phyloP scores from a whole-genome alignment of 345 rosid species.

The Gossypium raimondii region DNA sequence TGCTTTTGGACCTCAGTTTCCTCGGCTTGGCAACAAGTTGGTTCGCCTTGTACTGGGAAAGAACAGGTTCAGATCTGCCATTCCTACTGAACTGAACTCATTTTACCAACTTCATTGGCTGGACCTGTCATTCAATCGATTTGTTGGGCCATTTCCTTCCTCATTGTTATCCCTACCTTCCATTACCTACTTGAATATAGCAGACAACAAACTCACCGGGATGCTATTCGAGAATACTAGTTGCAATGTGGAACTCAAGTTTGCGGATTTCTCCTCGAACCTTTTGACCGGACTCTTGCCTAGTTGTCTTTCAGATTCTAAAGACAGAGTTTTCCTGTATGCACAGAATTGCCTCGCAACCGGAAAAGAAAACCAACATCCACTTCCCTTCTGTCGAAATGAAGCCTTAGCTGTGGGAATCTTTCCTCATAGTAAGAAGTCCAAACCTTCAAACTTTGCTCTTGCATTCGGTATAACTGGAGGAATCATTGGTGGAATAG shows the following conservation, averaged over 20 bases:
- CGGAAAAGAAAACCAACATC: slow-evolving; percentile 53
- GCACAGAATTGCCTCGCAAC: slow-evolving; percentile 61
- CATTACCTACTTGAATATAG: slow-evolving; percentile 53
- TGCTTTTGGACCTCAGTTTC: slow-evolving; percentile 71
- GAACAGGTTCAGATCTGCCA: slow-evolving; percentile 79
- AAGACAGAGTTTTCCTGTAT: slow-evolving; percentile 42
- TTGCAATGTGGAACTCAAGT: slow-evolving; percentile 51
- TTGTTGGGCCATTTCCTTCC: slow-evolving; percentile 74
- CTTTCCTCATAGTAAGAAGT: slow-evolving; percentile 47
- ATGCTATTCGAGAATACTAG: slow-evolving; percentile 63
- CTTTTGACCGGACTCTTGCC: slow-evolving; percentile 79
- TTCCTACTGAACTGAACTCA: slow-evolving; percentile 49
- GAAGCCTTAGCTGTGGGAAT: slow-evolving; percentile 94
- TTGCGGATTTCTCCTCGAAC: slow-evolving; percentile 77
- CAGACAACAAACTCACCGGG: slow-evolving; percentile 81
- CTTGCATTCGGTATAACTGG: slow-evolving; percentile 53
- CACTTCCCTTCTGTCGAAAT: slow-evolving; percentile 63
- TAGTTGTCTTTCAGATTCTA: slow-evolving; percentile 47
- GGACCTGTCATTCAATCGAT: slow-evolving; percentile 73
- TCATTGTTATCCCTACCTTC: slow-evolving; percentile 65
- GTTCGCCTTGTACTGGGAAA: slow-evolving; percentile 63
- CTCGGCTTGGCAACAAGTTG: slow-evolving; percentile 65
- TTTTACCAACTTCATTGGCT: slow-evolving; percentile 71
- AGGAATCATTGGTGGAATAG: slow-evolving; percentile 52
- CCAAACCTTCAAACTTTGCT: slow-evolving; percentile 31